phyloP scores from a whole-genome alignment of 2,329 filamentous ascomycete species.

The Colletotrichum tropicale region DNA sequence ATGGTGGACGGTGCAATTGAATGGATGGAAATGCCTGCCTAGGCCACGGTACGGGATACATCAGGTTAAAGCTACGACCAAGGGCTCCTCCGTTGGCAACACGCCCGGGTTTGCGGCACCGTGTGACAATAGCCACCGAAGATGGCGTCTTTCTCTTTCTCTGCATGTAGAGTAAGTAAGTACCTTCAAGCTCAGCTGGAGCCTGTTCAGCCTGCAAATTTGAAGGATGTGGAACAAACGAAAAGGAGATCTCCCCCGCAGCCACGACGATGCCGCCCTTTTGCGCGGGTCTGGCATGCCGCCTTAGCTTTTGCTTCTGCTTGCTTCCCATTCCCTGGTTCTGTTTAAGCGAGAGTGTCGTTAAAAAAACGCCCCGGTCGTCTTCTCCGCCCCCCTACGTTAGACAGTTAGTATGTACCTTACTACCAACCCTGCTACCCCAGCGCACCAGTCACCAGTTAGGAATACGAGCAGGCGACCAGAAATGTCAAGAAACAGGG shows the following conservation, averaged over 20 bases:
- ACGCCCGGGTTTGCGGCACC: not conserved
- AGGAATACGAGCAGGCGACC: constrained; percentile 1
- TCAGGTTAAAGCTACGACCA: not conserved
- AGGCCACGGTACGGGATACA: not conserved
- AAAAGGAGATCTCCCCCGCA: not conserved
- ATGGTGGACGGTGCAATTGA: not conserved
- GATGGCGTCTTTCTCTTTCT: not conserved
- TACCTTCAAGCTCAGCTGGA: not conserved
- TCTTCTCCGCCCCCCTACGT: not conserved
- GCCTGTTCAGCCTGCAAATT: not conserved
- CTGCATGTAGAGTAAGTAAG: not conserved
- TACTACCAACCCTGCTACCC: not conserved
- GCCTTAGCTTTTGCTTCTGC: not conserved
- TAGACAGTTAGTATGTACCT: not conserved
- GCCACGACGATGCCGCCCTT: not conserved
- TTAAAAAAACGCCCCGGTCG: not conserved
- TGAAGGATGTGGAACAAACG: not conserved
- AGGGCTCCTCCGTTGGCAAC: not conserved
- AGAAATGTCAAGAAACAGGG: not conserved
- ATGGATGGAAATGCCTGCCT: not conserved
- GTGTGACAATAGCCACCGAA: not conserved
- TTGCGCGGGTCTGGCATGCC: not conserved
- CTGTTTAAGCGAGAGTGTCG: not conserved
- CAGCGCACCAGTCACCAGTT: not conserved
- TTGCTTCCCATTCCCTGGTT: not conserved